phyloP scores from a whole-genome alignment of 2,329 filamentous ascomycete genomes.

The Colletotrichum sp. region DNA sequence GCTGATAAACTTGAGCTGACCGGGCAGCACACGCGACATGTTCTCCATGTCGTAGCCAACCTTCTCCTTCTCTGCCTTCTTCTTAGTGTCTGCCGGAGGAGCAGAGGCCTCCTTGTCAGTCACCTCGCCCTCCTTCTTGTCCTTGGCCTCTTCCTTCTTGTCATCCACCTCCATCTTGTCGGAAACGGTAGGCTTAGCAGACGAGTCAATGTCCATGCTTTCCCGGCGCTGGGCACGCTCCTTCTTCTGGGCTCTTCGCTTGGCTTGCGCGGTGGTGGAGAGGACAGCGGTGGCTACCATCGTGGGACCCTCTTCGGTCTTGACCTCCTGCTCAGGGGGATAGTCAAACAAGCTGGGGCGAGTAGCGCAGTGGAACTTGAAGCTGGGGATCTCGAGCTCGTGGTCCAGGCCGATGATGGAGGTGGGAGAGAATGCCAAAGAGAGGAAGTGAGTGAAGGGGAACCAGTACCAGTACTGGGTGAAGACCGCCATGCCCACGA shows the following conservation, averaged over 20 bases:
- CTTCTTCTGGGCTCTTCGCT: slow-evolving; percentile 92
- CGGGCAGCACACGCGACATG: slow-evolving; percentile 92
- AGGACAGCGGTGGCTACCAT: slow-evolving; percentile 95
- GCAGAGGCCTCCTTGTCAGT: slow-evolving; percentile 59
- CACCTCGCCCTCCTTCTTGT: slow-evolving; percentile 60
- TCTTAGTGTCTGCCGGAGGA: slow-evolving; percentile 68
- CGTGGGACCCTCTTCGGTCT: slow-evolving; percentile 90
- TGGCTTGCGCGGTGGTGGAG: slow-evolving; percentile 96
- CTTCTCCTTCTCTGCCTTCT: slow-evolving; percentile 95
- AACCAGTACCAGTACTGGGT: slow-evolving; percentile 99
- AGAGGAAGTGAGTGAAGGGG: slow-evolving; percentile 96
- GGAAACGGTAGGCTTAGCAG: slow-evolving; percentile 61
- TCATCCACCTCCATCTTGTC: slow-evolving; percentile 92
- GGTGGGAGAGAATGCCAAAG: slow-evolving; percentile 94
- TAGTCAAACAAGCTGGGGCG: slow-evolving; percentile 97
- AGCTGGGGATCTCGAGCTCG: slow-evolving; percentile 88
- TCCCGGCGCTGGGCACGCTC: slow-evolving; percentile 88
- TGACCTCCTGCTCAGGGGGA: slow-evolving; percentile 94
- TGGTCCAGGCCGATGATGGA: slow-evolving; percentile 94
- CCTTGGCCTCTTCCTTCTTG: slow-evolving; percentile 64
- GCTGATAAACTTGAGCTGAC: slow-evolving; percentile 93
- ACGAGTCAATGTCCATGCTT: slow-evolving; percentile 93
- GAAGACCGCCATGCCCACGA: slow-evolving; percentile 97
- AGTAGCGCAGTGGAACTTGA: slow-evolving; percentile 96
- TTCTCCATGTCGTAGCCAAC: slow-evolving; percentile 95